phyloP scores from a whole-genome alignment of 75 land plant species.

The Pinus taeda region DNA sequence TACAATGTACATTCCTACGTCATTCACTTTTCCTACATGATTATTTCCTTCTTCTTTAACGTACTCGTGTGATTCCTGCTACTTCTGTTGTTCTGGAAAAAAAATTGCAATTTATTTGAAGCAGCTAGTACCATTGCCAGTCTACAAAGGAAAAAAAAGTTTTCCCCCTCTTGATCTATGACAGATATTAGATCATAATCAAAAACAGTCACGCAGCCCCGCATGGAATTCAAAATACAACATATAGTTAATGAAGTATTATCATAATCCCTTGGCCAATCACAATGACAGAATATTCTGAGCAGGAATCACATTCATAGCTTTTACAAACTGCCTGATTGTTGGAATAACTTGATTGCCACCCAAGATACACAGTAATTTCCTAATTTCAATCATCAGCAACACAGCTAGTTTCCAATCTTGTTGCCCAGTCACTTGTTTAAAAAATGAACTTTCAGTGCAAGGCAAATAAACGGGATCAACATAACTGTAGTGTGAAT shows the following conservation, averaged over 20 bases:
- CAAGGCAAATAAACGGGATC: too few relatives aligned
- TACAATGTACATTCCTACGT: neutral
- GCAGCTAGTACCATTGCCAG: neutral
- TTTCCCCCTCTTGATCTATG: neutral
- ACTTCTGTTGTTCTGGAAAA: neutral
- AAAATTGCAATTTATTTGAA: neutral
- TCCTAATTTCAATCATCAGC: too few relatives aligned
- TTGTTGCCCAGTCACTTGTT: too few relatives aligned
- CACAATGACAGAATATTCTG: neutral
- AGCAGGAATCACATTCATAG: neutral
- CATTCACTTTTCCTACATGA: neutral
- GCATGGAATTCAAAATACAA: neutral
- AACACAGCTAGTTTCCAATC: too few relatives aligned
- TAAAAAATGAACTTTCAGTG: too few relatives aligned
- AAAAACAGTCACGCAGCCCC: neutral
- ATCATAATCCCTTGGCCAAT: neutral
- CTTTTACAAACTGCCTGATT: neutral
- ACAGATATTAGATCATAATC: neutral
- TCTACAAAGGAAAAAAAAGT: neutral
- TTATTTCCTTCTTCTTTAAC: neutral
- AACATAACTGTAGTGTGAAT: too few relatives aligned
- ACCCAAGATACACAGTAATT: too few relatives aligned
- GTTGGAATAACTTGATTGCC: neutral
- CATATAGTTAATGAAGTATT: neutral
- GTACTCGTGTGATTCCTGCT: neutral